These are phyloP conservation scores for Nicotiana attenuata DNA, from an alignment of 257 asterid genomes.

Conservation along the genomic window DNA sequence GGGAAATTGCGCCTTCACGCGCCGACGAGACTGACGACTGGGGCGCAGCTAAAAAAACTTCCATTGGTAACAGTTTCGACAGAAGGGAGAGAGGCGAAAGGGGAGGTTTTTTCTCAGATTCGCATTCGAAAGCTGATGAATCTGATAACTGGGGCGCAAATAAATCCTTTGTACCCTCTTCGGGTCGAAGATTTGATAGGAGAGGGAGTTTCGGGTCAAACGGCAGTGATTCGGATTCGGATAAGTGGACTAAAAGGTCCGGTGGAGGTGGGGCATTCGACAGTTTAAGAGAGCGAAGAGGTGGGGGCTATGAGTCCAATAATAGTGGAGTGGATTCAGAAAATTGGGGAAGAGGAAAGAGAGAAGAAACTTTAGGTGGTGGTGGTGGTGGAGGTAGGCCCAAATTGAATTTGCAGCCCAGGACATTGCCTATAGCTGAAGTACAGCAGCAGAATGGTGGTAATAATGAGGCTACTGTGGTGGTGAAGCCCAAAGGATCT, in stretches of 20 bases:
- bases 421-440: conserved; percentile 35
- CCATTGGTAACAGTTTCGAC: conserved; percentile 49
- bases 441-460: conserved; percentile 24
- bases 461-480: conserved; percentile 14
- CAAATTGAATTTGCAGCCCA: conserved; percentile 34
- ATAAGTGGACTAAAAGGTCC: conserved; percentile 53
- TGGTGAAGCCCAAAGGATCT: conserved; percentile 52
- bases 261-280: conserved; percentile 17
- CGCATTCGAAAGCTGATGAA: conserved; percentile 78
- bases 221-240: conserved; percentile 62
- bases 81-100: conserved; percentile 80
- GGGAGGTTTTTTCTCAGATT: conserved; percentile 77
- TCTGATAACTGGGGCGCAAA: conserved; percentile 80
- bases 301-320: not conserved
- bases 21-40: conserved; percentile 90
- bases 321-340: conserved; percentile 12
- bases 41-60: conserved; percentile 61
- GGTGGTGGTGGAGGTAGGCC: conserved; percentile 17
- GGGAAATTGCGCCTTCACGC: conserved; percentile 59
- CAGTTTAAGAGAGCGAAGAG: conserved; percentile 18
- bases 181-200: conserved; percentile 53
- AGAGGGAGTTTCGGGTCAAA: conserved; percentile 62
- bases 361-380: conserved; percentile 10
- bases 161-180: conserved; percentile 64
- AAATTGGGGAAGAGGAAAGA: conserved; percentile 20